These are phyloP conservation scores for Favolaschia claudopus DNA, from an alignment of 768 basidiomycete genomes.

Conservation along the genomic window DNA sequence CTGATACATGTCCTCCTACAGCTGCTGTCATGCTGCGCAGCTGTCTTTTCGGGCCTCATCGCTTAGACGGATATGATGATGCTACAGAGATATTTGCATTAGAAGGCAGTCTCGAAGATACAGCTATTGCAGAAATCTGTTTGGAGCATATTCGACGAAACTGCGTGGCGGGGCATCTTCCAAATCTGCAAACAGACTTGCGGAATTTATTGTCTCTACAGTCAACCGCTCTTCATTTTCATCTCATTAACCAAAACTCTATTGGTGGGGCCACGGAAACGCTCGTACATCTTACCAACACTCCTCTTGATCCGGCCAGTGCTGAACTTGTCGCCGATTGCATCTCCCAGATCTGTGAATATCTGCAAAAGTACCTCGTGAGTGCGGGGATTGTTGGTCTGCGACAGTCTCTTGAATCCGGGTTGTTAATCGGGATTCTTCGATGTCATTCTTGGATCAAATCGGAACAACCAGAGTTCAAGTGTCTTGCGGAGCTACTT, in stretches of 20 bases:
- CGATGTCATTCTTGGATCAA: constrained; percentile 8
- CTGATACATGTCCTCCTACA: not conserved
- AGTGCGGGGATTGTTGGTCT: not conserved
- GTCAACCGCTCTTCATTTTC: constrained; percentile 2
- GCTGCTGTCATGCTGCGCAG: not conserved
- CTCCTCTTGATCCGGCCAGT: constrained; percentile 1
- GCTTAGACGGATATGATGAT: not conserved
- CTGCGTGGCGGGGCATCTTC: no score
- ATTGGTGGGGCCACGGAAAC: not conserved
- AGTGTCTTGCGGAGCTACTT: not conserved
- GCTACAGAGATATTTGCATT: not conserved
- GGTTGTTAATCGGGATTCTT: constrained; percentile 9
- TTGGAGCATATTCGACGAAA: constrained; percentile 5
- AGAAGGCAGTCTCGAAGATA: not conserved
- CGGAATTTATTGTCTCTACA: not conserved
- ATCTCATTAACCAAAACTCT: constrained; percentile 3
- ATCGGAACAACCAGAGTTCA: not conserved
- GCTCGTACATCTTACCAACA: not conserved
- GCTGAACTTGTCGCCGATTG: not conserved
- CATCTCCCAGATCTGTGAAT: not conserved
- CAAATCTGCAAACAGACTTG: not conserved
- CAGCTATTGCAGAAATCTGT: not conserved
- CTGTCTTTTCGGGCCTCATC: not conserved
- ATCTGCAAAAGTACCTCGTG: not conserved
- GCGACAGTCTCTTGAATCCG: constrained; percentile 1